Conservation (phyloP, 2,329 filamentous ascomycete species). For the Monilinia vaccinii-corymbosi region DNA sequence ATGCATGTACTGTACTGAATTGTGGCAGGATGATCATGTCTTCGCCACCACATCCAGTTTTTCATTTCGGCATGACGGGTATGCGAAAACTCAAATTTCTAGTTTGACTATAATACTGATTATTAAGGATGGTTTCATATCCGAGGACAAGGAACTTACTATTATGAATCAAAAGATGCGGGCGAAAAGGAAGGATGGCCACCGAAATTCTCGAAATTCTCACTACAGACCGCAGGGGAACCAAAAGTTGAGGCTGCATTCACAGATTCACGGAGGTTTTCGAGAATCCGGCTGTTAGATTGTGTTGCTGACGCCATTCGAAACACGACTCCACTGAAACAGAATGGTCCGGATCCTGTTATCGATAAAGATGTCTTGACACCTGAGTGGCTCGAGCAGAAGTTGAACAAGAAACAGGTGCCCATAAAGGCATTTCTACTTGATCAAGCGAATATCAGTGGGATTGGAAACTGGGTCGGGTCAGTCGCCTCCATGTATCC, state of each 20-base stretch:
- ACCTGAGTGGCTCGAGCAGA: constrained; percentile 60
- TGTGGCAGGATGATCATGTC: constrained; percentile 55
- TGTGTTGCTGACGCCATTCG: constrained; percentile 70
- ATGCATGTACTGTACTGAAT: not conserved
- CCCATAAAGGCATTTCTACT: constrained; percentile 84
- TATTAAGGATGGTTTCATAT: constrained; percentile 72
- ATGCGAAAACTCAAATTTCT: constrained; percentile 10
- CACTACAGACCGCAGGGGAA: constrained; percentile 53
- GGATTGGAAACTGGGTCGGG: constrained; percentile 95
- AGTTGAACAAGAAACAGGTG: constrained; percentile 67
- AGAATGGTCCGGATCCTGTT: constrained; percentile 92
- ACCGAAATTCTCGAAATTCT: constrained; percentile 82
- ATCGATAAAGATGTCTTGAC: constrained; percentile 71
- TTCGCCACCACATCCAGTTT: constrained; percentile 72
- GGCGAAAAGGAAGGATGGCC: constrained; percentile 58
- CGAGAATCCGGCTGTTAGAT: constrained; percentile 71
- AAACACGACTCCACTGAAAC: constrained; percentile 66
- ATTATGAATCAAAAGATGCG: constrained; percentile 58
- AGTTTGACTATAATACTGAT: constrained; percentile 7
- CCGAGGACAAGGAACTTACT: constrained; percentile 64
- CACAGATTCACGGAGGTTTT: constrained; percentile 72
- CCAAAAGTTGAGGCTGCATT: constrained; percentile 61
- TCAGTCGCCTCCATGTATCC: constrained; percentile 29
- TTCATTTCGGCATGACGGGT: constrained; percentile 75
- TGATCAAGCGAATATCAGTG: constrained; percentile 81